Evolutionary conservation across 139 green algal species (phyloP).

Genomic region (Volvox africanus): DNA sequence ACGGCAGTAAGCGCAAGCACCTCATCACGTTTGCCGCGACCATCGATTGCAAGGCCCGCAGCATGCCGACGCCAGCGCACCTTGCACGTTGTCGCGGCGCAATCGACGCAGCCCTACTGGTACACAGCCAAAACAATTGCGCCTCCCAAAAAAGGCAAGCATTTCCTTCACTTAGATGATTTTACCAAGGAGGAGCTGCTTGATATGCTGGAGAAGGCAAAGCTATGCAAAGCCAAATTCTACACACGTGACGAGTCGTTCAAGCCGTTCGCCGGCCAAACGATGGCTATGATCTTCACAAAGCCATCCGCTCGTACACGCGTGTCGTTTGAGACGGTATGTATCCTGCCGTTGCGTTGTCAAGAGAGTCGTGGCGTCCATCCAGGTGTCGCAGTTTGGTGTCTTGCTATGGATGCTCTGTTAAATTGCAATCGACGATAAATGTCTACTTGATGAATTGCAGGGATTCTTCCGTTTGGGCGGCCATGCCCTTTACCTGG

Average conservation of each 20-base stretch:
- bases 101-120: conserved; percentile 38
- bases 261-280: conserved; percentile 93
- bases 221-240: conserved; percentile 87
- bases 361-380: no score
- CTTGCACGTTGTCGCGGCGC: conserved; percentile 35
- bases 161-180: conserved; percentile 98
- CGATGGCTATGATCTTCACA: conserved; percentile 99
- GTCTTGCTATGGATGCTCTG: no score
- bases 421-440: background rate
- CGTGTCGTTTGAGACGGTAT: conserved; percentile 97
- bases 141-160: conserved; percentile 65
- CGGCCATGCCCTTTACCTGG: conserved; percentile 95
- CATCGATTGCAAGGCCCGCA: background rate
- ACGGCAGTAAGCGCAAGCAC: conserved; percentile 2
- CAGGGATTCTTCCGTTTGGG: conserved; percentile 95
- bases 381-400: no score
- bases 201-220: conserved; percentile 86
- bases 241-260: conserved; percentile 86
- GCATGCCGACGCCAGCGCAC: conserved; percentile 4
- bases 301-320: conserved; percentile 97
- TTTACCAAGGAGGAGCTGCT: conserved; percentile 90
- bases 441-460: background rate
- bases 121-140: conserved; percentile 44
- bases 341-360: background rate
- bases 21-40: background rate